These are phyloP conservation scores for Neocucurbitaria cava DNA, from an alignment of 2,329 filamentous ascomycete genomes.

Conservation along the genomic window DNA sequence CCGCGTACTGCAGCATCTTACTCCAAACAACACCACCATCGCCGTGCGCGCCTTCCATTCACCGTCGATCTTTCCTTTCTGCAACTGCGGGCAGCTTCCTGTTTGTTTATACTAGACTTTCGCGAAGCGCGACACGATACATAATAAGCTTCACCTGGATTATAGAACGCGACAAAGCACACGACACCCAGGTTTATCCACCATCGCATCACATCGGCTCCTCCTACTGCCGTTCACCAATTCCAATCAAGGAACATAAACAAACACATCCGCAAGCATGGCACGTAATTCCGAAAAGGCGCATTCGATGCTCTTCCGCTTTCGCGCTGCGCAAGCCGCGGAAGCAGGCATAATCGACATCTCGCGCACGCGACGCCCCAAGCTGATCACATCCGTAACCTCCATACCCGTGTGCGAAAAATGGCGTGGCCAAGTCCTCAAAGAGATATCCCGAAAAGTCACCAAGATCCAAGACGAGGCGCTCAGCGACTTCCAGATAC, in stretches of 20 bases:
- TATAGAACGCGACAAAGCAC: conserved; percentile 12
- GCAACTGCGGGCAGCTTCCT: conserved; percentile 38
- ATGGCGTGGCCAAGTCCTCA: conserved; percentile 97
- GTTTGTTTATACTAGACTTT: conserved; percentile 24
- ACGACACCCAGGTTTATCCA: conserved; percentile 2
- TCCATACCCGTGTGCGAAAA: conserved; percentile 90
- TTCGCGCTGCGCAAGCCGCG: conserved; percentile 94
- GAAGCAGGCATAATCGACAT: conserved; percentile 96
- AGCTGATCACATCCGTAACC: conserved; percentile 85
- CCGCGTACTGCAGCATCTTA: conserved; percentile 26
- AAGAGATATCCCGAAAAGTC: conserved; percentile 96
- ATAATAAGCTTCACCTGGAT: conserved; percentile 7
- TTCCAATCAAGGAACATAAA: neutral
- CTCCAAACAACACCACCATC: conserved; percentile 19
- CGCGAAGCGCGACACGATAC: conserved; percentile 1
- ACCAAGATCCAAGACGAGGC: conserved; percentile 91
- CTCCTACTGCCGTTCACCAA: neutral
- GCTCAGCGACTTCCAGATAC: conserved; percentile 95
- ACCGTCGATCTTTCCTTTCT: conserved; percentile 16
- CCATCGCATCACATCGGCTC: neutral
- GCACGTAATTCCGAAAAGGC: conserved; percentile 98
- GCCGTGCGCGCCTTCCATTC: conserved; percentile 17
- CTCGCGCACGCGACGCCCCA: conserved; percentile 86
- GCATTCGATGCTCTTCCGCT: conserved; percentile 99
- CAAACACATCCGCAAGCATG: conserved; percentile 50